These are phyloP conservation scores for Oryza australiensis DNA, from an alignment of 176 grass and related monocot genomes.

Conservation along the genomic window DNA sequence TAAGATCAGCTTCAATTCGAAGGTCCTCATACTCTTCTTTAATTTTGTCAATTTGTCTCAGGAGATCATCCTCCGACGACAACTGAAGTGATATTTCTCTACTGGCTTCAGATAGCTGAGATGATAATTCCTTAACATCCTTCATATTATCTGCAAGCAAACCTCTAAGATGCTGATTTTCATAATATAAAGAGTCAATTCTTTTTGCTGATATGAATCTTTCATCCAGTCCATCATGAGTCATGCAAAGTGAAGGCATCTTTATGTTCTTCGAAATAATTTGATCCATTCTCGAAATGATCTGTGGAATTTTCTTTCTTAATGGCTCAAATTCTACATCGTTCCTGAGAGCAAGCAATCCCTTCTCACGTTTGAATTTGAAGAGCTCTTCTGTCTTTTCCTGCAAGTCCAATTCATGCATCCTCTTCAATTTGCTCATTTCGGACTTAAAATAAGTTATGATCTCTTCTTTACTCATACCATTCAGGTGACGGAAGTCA, in stretches of 20 bases:
- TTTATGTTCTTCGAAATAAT: constrained; percentile 67
- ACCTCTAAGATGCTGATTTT: constrained; percentile 72
- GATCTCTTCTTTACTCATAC: constrained; percentile 67
- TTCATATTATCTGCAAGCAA: constrained; percentile 78
- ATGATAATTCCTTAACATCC: constrained; percentile 67
- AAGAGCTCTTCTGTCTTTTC: constrained; percentile 96
- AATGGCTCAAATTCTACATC: constrained; percentile 83
- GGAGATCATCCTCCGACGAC: constrained; percentile 47
- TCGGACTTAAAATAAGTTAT: constrained; percentile 91
- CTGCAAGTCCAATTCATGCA: constrained; percentile 71
- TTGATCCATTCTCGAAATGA: constrained; percentile 74
- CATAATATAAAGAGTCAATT: constrained; percentile 70
- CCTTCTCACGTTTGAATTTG: constrained; percentile 86
- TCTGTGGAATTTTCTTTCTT: constrained; percentile 76
- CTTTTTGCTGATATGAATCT: constrained; percentile 51
- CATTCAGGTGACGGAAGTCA: constrained; percentile 80
- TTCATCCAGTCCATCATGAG: constrained; percentile 53
- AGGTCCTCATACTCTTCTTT: constrained; percentile 59
- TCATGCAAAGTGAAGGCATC: constrained; percentile 36
- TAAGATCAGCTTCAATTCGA: constrained; percentile 59
- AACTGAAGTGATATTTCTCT: constrained; percentile 58
- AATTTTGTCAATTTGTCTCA: constrained; percentile 64
- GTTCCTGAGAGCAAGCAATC: constrained; percentile 68
- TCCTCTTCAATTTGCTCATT: constrained; percentile 83
- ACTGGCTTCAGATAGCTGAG: constrained; percentile 59